Conservation (phyloP, 129 eudicot genomes). For the Pulicaria dysenterica region DNA sequence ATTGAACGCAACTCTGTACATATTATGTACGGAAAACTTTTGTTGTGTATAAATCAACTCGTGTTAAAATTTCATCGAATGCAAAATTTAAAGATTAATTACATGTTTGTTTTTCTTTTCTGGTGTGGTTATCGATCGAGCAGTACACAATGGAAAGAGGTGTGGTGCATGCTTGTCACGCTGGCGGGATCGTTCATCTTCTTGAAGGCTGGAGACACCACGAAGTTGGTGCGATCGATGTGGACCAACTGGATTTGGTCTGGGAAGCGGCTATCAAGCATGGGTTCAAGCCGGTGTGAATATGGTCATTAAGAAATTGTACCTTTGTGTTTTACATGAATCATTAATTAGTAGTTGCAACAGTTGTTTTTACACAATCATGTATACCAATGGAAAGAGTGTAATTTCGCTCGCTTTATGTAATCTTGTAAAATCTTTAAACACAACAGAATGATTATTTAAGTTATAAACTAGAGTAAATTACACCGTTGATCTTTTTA, state of each 20-base stretch:
- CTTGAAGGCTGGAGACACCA: slow-evolving; percentile 95
- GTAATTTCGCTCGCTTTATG: neutral
- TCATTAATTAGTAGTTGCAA: slow-evolving; percentile 2
- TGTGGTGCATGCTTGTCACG: slow-evolving; percentile 93
- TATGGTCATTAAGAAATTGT: neutral
- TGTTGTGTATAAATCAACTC: too few relatives aligned
- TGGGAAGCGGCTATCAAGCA: slow-evolving; percentile 86
- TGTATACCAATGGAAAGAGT: slow-evolving; percentile 5
- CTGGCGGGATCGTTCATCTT: slow-evolving; percentile 88
- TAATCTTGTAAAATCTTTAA: slow-evolving; percentile 8
- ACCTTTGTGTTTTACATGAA: neutral
- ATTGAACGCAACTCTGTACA: too few relatives aligned
- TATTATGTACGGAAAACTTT: too few relatives aligned
- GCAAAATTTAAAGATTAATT: too few relatives aligned
- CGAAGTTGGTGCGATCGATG: slow-evolving; percentile 86
- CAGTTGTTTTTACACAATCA: neutral
- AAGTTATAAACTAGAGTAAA: too few relatives aligned
- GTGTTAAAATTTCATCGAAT: too few relatives aligned
- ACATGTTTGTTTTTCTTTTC: neutral
- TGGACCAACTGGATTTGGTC: slow-evolving; percentile 73
- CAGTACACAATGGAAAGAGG: slow-evolving; percentile 94
- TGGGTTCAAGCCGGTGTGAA: slow-evolving; percentile 61
- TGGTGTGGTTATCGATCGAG: slow-evolving; percentile 1
- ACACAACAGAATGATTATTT: too few relatives aligned
- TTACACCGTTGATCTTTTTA: too few relatives aligned